Percentiles rank a stretch among this genome's conserved stretches.
Evolutionary conservation across 345 rosid species (phyloP).

Genomic region (Murraya paniculata): DNA sequence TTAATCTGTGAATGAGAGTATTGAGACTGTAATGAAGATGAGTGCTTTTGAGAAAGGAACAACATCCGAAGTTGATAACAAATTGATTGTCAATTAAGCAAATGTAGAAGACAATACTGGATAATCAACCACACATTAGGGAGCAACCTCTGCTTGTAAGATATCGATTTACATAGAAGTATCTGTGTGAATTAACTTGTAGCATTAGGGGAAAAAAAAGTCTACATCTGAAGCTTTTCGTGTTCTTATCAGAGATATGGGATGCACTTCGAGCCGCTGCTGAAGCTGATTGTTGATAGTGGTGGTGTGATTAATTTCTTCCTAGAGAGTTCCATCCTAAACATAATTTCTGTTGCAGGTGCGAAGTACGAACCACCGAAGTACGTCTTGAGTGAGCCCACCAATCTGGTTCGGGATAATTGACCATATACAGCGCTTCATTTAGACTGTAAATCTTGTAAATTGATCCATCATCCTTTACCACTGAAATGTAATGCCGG

Average conservation of each 20-base stretch:
- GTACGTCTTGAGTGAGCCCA: slow-evolving; percentile 76
- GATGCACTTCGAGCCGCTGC: slow-evolving; percentile 87
- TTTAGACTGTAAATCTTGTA: slow-evolving; percentile 35
- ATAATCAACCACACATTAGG: neutral
- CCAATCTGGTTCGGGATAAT: slow-evolving; percentile 57
- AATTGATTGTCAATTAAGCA: neutral
- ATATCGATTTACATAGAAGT: neutral
- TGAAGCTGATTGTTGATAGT: slow-evolving; percentile 71
- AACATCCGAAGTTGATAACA: neutral
- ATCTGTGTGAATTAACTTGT: neutral
- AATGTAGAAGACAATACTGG: neutral
- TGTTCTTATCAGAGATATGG: slow-evolving; percentile 57
- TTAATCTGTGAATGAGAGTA: neutral
- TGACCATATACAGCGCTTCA: slow-evolving; percentile 10
- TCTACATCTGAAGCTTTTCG: neutral
- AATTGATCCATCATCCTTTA: slow-evolving; percentile 9
- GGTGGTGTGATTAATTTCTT: slow-evolving; percentile 53
- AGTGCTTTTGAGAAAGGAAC: neutral
- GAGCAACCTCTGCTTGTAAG: neutral
- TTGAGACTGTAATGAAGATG: neutral
- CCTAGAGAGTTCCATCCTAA: neutral
- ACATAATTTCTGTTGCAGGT: slow-evolving; percentile 43
- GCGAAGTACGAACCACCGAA: slow-evolving; percentile 80
- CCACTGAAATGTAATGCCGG: neutral
- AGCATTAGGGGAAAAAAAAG: neutral